phyloP scores from a whole-genome alignment of 1,284 basidiomycete genomes.

The Rhizoctonia solani region DNA sequence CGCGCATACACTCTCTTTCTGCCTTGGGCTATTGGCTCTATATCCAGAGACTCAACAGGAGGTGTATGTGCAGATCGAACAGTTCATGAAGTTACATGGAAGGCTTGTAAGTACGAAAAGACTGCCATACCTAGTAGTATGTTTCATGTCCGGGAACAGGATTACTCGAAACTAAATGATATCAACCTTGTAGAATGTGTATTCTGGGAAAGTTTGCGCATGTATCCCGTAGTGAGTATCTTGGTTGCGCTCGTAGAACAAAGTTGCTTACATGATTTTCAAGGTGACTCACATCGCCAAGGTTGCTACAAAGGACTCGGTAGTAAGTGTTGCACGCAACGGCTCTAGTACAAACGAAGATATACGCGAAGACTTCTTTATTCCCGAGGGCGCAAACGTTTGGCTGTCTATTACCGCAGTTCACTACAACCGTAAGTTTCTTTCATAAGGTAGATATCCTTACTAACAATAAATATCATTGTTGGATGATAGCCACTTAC shows the following conservation, averaged over 20 bases:
- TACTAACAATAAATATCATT: background rate
- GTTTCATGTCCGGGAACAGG: background rate
- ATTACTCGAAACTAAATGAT: conserved; percentile 27
- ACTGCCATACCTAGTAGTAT: background rate
- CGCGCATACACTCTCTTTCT: conserved; percentile 26
- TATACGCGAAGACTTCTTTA: background rate
- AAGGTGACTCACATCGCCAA: background rate
- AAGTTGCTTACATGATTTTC: background rate
- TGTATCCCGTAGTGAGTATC: conserved; percentile 32
- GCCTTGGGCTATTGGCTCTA: conserved; percentile 27
- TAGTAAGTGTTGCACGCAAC: conserved; percentile 15
- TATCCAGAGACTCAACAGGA: conserved; percentile 28
- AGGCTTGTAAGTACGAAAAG: conserved; percentile 18
- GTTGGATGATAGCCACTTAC: conserved; percentile 11
- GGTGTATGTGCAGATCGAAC: conserved; percentile 30
- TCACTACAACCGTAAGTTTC: conserved; percentile 32
- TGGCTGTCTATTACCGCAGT: background rate
- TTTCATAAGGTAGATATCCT: background rate
- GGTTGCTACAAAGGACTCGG: conserved; percentile 6
- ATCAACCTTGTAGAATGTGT: conserved; percentile 25
- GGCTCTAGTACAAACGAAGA: background rate
- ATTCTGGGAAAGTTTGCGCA: conserved; percentile 32
- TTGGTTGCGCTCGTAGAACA: background rate
- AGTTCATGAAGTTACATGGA: conserved; percentile 5
- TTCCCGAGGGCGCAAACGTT: conserved; percentile 1